Conservation (phyloP, 2,329 filamentous ascomycete species). For the Ambrosiella beaveri region DNA sequence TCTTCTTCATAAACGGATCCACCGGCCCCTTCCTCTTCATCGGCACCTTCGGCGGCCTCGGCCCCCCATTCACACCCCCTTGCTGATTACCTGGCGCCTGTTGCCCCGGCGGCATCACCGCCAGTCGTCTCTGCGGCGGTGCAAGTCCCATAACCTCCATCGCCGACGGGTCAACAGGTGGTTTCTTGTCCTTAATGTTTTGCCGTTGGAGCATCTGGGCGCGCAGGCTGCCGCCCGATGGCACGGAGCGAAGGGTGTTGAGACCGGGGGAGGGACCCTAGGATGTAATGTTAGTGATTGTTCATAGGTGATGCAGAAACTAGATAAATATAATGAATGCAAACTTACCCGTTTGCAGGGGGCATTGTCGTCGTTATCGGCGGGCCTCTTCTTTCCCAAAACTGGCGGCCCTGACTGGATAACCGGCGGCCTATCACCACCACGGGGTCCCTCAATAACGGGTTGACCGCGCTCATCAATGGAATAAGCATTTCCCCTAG, state of each 20-base stretch:
- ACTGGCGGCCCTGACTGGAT: conserved; percentile 23
- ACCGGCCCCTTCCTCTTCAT: conserved; percentile 25
- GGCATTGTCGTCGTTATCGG: conserved; percentile 23
- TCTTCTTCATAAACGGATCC: conserved; percentile 29
- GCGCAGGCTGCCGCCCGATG: conserved; percentile 10
- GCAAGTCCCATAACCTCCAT: conserved; percentile 33
- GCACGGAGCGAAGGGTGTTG: neutral
- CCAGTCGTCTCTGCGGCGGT: conserved; percentile 27
- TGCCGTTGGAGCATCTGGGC: conserved; percentile 19
- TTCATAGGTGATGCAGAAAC: neutral
- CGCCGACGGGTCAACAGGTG: conserved; percentile 29
- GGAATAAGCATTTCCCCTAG: neutral
- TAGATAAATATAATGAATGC: neutral
- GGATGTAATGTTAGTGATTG: neutral
- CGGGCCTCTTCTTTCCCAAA: conserved; percentile 25
- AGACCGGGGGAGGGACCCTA: neutral
- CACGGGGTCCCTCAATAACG: conserved; percentile 15
- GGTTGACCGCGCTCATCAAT: conserved; percentile 12
- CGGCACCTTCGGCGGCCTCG: conserved; percentile 5
- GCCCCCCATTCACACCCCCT: neutral
- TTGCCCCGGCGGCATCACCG: conserved; percentile 13
- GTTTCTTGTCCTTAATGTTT: neutral
- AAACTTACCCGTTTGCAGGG: conserved; percentile 27
- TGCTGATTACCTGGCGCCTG: neutral
- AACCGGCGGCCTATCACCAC: conserved; percentile 20